Evolutionary conservation across 1,139 yeast species (phyloP), one percentile per base, ranked within the genome.

Genomic region (Blastobotrys malaysiensis): DNA sequence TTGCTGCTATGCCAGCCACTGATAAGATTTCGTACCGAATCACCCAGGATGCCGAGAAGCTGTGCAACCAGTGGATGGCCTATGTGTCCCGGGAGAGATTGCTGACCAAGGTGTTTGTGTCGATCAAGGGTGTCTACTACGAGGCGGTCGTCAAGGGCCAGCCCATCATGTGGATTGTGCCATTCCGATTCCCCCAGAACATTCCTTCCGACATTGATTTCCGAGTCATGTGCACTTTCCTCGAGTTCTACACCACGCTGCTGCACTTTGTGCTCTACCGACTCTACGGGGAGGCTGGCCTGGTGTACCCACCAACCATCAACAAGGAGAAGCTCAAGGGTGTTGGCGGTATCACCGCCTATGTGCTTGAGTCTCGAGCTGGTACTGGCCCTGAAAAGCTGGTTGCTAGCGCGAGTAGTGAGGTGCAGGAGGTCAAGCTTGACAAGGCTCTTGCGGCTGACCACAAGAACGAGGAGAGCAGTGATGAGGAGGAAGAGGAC

Each of bases 71-170:
- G 71, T 93, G 99, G 98, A 79, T 88, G 71, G 98, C 98, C 1
- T 93, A 79, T 69, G 86, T 93, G 60, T 91, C 98, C 20, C 84
- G 84, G 65, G 96, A 91, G 69, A 80, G 89, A 65, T 75, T 85
- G 26, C 75, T 93, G 62, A 83, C 85, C 64, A 93, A 93, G 70
- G 97, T 91, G 9, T 93, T 93, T 73, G 97, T 93, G 43, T 88
- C 97, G 53, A 93, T 93, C 69, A 93, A 95, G 73, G 99, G 99
- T 74, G 95, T 91, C 21, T 93, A 93, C 73, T 95, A 93, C 69
- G 91, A 91, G 71, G 98, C 97, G 44, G 81, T 72, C 59, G 84
- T 93, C 49, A 84, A 81, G 69, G 99, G 99, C 58, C 97, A 91
- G 71, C 96, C 88, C 63, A 79, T 93, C 51, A 82, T 95, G 75